phyloP scores from a whole-genome alignment of 2,329 filamentous ascomycete genomes.

The Plectosphaerella cucumerina region DNA sequence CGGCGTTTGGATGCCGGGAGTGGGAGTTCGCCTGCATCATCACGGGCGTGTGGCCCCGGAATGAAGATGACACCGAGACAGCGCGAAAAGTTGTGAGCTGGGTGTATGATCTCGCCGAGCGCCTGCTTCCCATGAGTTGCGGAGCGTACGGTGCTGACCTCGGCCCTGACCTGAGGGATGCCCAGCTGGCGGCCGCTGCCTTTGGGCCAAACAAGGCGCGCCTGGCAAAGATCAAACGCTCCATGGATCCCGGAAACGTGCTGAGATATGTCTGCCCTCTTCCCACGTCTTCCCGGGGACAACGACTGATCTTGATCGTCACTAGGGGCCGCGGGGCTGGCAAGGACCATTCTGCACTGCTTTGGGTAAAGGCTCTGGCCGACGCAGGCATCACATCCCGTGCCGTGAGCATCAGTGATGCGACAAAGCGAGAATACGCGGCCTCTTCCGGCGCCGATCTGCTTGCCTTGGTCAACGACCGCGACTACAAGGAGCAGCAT shows the following conservation, averaged over 20 bases:
- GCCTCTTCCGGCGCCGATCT: conserved; percentile 41
- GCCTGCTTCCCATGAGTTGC: conserved; percentile 43
- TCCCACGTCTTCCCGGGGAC: conserved; percentile 25
- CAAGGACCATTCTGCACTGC: conserved; percentile 55
- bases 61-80: conserved; percentile 39
- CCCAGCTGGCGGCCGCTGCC: conserved; percentile 42
- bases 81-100: conserved; percentile 39
- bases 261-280: conserved; percentile 54
- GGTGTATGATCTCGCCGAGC: conserved; percentile 48
- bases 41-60: conserved; percentile 56
- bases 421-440: conserved; percentile 54
- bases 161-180: conserved; percentile 57
- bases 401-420: conserved; percentile 52
- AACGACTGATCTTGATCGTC: conserved; percentile 51
- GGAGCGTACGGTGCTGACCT: conserved; percentile 59
- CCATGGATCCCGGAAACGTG: conserved; percentile 44
- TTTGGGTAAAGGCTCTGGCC: conserved; percentile 43
- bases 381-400: conserved; percentile 29
- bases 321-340: conserved; percentile 51
- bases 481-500: conserved; percentile 59
- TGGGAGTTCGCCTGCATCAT: conserved; percentile 63
- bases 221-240: conserved; percentile 46
- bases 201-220: conserved; percentile 52
- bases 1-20: conserved; percentile 59
- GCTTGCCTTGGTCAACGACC: conserved; percentile 43